phyloP scores from a whole-genome alignment of 371 early-diverging fungal genomes.

The Umbelopsis sp. region DNA sequence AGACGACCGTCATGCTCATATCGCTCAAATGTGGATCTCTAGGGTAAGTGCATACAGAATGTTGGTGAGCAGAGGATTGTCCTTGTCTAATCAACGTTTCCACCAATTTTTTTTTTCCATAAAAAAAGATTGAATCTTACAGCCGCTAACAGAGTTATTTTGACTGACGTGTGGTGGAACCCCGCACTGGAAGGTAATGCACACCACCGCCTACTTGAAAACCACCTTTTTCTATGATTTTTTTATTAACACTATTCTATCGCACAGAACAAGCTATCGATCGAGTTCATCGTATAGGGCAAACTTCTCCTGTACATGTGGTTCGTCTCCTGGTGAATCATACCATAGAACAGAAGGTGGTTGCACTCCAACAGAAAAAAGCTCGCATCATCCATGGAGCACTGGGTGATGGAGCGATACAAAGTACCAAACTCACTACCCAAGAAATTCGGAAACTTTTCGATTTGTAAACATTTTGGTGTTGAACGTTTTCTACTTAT shows the following conservation, averaged over 20 bases:
- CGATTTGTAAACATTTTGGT: slow-evolving; percentile 26
- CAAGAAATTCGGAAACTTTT: slow-evolving; percentile 49
- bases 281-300: slow-evolving; percentile 86
- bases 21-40: slow-evolving; percentile 70
- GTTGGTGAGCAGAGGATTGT: background rate
- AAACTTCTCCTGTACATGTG: slow-evolving; percentile 65
- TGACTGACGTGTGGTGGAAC: slow-evolving; percentile 89
- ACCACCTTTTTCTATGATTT: background rate
- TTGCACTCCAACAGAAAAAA: slow-evolving; percentile 55
- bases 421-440: slow-evolving; percentile 41
- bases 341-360: slow-evolving; percentile 68
- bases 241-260: background rate
- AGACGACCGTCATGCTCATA: slow-evolving; percentile 67
- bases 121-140: slow-evolving; percentile 72
- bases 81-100: background rate
- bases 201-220: background rate
- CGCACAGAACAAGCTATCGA: slow-evolving; percentile 80
- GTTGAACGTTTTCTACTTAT: background rate
- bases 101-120: background rate
- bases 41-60: slow-evolving; percentile 47
- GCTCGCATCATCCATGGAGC: slow-evolving; percentile 47
- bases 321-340: slow-evolving; percentile 58
- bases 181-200: slow-evolving; percentile 72
- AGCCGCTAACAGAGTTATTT: slow-evolving; percentile 71
- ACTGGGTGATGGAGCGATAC: slow-evolving; percentile 44